A percentile compares a stretch with the other conserved stretches of the same genome.
phyloP scores from a whole-genome alignment of 176 grass and related monocot genomes.

The Elymus sibiricus region DNA sequence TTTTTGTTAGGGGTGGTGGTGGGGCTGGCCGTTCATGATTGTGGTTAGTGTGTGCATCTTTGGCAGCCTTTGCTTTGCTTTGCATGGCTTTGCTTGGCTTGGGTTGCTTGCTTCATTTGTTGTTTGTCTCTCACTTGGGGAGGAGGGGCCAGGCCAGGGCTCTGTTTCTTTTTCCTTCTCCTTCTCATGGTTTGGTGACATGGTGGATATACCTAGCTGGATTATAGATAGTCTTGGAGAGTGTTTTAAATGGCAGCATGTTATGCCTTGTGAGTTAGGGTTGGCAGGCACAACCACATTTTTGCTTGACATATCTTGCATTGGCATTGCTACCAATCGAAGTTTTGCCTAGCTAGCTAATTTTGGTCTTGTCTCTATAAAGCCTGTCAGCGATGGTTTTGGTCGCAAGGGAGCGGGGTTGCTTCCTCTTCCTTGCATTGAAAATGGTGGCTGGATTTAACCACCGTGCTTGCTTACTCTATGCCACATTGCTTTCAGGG shows the following conservation, averaged over 20 bases:
- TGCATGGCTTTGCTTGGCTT: slow-evolving; percentile 22
- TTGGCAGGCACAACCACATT: slow-evolving; percentile 7
- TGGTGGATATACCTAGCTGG: slow-evolving; percentile 8
- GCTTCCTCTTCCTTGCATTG: not conserved
- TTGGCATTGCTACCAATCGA: slow-evolving; percentile 29
- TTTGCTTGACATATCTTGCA: slow-evolving; percentile 4
- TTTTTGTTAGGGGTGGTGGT: not conserved
- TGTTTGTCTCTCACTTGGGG: not conserved
- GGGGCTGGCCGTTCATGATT: slow-evolving; percentile 33
- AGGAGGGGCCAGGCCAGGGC: not conserved
- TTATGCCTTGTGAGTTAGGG: not conserved
- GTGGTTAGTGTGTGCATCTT: slow-evolving; percentile 39
- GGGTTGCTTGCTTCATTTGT: slow-evolving; percentile 23
- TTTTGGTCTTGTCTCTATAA: not conserved
- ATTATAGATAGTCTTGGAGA: not conserved
- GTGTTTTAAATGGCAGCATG: not conserved
- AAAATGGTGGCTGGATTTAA: not conserved
- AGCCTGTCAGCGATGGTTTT: slow-evolving; percentile 25
- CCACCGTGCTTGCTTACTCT: slow-evolving; percentile 6
- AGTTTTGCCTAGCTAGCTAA: slow-evolving; percentile 28
- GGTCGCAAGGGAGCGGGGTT: slow-evolving; percentile 24
- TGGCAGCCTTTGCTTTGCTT: slow-evolving; percentile 38
- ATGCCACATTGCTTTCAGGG: slow-evolving; percentile 11
- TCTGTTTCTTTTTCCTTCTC: not conserved
- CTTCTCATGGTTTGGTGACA: not conserved